A percentile compares a stretch with the other conserved stretches of the same genome.
Evolutionary conservation across 495 filamentous ascomycete species (phyloP).

Genomic region (Ramalina intermedia): DNA sequence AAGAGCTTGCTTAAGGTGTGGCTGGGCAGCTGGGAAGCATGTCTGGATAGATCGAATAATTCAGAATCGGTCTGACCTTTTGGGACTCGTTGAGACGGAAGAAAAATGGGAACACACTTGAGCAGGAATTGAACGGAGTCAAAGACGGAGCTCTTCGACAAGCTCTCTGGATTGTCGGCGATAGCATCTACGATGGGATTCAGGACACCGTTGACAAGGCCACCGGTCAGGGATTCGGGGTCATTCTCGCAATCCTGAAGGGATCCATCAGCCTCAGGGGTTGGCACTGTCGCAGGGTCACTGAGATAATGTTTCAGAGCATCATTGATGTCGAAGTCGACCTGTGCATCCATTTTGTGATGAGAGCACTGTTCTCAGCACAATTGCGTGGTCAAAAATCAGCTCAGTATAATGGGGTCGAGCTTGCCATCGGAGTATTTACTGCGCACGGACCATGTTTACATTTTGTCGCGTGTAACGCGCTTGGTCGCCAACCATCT

Average conservation of each 20-base stretch:
- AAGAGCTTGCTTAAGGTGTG: slow-evolving; percentile 82
- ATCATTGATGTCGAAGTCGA: slow-evolving; percentile 88
- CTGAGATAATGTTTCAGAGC: slow-evolving; percentile 90
- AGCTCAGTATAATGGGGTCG: too few species aligned
- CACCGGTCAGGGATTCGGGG: slow-evolving; percentile 62
- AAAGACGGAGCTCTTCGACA: slow-evolving; percentile 61
- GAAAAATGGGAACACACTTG: slow-evolving; percentile 73
- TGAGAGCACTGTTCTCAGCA: background rate
- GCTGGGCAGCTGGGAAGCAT: slow-evolving; percentile 62
- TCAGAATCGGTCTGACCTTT: slow-evolving; percentile 41
- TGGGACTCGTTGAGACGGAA: slow-evolving; percentile 26
- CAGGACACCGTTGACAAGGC: slow-evolving; percentile 66
- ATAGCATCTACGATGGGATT: slow-evolving; percentile 91
- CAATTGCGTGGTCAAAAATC: too few species aligned
- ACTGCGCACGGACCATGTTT: slow-evolving; percentile 14
- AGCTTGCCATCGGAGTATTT: background rate
- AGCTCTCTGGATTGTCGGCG: slow-evolving; percentile 77
- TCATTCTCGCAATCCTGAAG: slow-evolving; percentile 87
- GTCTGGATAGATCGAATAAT: slow-evolving; percentile 58
- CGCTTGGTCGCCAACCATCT: background rate
- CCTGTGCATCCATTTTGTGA: slow-evolving; percentile 52
- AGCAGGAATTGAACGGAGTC: slow-evolving; percentile 91
- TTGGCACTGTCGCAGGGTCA: slow-evolving; percentile 69
- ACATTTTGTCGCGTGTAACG: slow-evolving; percentile 11
- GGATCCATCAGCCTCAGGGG: slow-evolving; percentile 72